These are phyloP conservation scores for Pseudophaeomoniella oleicola DNA, from an alignment of 2,329 filamentous ascomycete species.

Conservation along the genomic window DNA sequence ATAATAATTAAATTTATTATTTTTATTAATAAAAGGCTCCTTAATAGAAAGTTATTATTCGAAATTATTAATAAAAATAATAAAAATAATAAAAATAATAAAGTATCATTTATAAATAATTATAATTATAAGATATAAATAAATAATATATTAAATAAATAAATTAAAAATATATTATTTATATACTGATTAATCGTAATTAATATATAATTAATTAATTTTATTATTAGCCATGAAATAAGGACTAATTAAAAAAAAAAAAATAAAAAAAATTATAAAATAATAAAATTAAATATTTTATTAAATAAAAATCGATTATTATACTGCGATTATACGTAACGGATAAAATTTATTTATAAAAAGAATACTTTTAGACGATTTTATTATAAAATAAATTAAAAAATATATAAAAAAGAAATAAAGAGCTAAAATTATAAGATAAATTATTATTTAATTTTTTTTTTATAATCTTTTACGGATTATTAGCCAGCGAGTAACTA, in stretches of 20 bases:
- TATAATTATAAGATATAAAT: constrained; percentile 1
- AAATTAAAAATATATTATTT: constrained; percentile 3
- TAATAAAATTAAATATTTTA: not conserved
- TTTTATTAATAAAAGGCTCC: constrained; percentile 2
- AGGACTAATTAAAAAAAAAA: constrained; percentile 3
- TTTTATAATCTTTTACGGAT: not conserved
- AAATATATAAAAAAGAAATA: not conserved
- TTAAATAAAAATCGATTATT: constrained; percentile 1
- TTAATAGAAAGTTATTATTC: constrained; percentile 1
- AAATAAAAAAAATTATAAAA: constrained; percentile 5
- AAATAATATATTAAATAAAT: constrained; percentile 1
- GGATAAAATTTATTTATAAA: constrained; percentile 1
- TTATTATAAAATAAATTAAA: not conserved
- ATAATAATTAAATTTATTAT: constrained; percentile 5
- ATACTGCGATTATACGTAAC: constrained; percentile 1
- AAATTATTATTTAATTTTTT: constrained; percentile 3
- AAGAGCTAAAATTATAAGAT: not conserved
- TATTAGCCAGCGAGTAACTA: not conserved
- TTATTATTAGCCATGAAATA: too few relatives aligned
- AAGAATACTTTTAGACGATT: not conserved
- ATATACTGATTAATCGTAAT: constrained; percentile 3
- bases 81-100: constrained; percentile 2
- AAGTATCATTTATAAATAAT: constrained; percentile 2
- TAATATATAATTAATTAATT: not conserved
- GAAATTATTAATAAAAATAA: constrained; percentile 3